phyloP scores from a whole-genome alignment of 202 grass and related monocot genomes.

The Panicum virgatum region DNA sequence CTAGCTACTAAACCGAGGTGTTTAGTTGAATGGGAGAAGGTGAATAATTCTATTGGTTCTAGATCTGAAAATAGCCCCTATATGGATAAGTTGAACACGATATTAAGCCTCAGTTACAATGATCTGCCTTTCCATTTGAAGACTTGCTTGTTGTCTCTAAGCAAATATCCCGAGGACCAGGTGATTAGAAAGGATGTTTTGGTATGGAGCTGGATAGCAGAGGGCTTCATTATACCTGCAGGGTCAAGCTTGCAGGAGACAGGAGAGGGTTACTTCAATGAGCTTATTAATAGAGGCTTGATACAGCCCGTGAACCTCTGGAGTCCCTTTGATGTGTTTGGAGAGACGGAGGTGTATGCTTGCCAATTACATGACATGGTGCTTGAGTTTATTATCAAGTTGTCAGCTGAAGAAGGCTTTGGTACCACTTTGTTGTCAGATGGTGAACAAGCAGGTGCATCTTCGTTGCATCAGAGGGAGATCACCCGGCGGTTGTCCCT shows the following conservation, averaged over 20 bases:
- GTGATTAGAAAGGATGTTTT: too few species aligned
- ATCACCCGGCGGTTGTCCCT: neutral
- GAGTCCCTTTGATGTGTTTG: too few species aligned
- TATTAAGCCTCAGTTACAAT: neutral
- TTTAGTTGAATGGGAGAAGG: conserved; percentile 6
- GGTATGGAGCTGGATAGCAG: neutral
- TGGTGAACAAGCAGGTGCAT: neutral
- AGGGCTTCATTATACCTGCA: conserved; percentile 24
- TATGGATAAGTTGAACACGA: conserved; percentile 5
- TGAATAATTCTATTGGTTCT: neutral
- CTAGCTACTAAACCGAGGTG: too few species aligned
- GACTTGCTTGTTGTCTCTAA: too few species aligned
- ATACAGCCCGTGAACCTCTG: too few species aligned
- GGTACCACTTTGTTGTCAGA: neutral
- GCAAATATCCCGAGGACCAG: too few species aligned
- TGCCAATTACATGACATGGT: conserved; percentile 7
- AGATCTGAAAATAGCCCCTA: neutral
- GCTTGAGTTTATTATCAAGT: neutral
- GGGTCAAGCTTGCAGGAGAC: too few species aligned
- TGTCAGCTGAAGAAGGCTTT: too few species aligned
- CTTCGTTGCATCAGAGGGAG: neutral
- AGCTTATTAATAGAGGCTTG: too few species aligned
- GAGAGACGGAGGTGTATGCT: neutral
- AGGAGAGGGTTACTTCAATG: neutral
- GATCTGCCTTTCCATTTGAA: too few species aligned